Evolutionary conservation across 441 rosid genomes (phyloP).

Genomic region (Euphorbia schlechtendalii): DNA sequence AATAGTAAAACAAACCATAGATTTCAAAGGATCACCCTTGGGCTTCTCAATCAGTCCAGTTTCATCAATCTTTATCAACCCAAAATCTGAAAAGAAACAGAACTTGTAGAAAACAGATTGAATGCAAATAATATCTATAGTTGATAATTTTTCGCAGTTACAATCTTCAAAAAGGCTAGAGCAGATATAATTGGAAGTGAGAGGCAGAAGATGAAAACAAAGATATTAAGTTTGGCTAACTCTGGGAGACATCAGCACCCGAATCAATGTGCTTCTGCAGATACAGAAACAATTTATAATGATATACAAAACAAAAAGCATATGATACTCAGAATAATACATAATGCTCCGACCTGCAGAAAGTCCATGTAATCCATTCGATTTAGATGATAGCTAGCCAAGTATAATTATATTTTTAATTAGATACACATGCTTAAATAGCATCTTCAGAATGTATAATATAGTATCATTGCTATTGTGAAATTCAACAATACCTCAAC

Average conservation of each 20-base stretch:
- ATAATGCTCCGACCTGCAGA: conserved; percentile 45
- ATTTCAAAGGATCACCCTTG: conserved; percentile 55
- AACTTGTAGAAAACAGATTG: not conserved
- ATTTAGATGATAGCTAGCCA: conserved; percentile 81
- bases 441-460: not conserved
- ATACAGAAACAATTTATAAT: conserved; percentile 6
- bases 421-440: conserved; percentile 10
- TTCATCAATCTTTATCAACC: conserved; percentile 65
- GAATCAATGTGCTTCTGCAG: conserved; percentile 72
- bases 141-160: not conserved
- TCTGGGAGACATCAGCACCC: conserved; percentile 67
- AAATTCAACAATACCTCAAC: conserved; percentile 51
- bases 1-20: conserved; percentile 58
- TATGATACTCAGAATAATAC: conserved; percentile 5
- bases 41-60: conserved; percentile 75
- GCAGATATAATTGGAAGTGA: no score
- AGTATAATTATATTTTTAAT: conserved; percentile 67
- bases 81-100: conserved; percentile 39
- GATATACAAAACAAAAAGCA: not conserved
- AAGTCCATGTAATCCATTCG: conserved; percentile 87
- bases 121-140: not conserved
- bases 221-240: conserved; percentile 28
- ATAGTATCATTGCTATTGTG: not conserved
- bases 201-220: not conserved
- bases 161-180: no score